Evolutionary conservation across 768 basidiomycete species (phyloP), one percentile per base, ranked within the genome.

Genomic region (Pleurotus salmoneostramineus): DNA sequence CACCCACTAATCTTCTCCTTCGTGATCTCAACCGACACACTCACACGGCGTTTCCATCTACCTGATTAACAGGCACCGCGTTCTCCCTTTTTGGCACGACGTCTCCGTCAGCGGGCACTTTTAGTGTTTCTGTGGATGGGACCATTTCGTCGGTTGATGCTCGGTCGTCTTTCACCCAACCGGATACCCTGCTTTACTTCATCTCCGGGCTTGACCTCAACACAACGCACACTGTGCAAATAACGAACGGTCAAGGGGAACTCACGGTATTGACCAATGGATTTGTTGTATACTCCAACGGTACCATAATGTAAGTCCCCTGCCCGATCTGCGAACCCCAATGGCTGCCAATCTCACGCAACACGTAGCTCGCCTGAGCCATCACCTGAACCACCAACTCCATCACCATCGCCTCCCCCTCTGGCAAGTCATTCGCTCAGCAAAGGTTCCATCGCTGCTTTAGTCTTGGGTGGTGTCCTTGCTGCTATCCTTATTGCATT

Each of bases 361-460:
- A 40, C 37, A 1, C 37, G 37, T 31, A 56, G 55, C 40, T 33
- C 50, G 27, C 50, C 58, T 40, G 50, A 59, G 10, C 12, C 46
- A 10, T 54, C 32, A 1, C 21, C 21, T 27, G 21, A 27, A 27
- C 21, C 21, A 27, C 51, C 50, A 11, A 14, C 52, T 31, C 58
- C 59, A 33, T 45, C 64, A 44, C 49, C 65, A 2, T 46, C 68
- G n/a, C 15, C 60, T 14, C 49, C 61, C 27, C 49, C 49, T 60
- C 66, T 66, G 3, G 58, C 57, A 37, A 50, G 57, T 34, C 54
- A 50, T 35, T 69, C 76, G 1, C 70, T 76, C 15, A 59, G 80
- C 1, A 71, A 72, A 59, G 87, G 88, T 44, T 84, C 87, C 1
- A 83, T 89, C 56, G 88, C 87, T 15, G 89, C 87, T 0, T 72